A percentile compares a stretch with the other conserved stretches of the same genome.
phyloP scores from a whole-genome alignment of 192 early-diverging fungal genomes.

The Lobulomyces angularis region DNA sequence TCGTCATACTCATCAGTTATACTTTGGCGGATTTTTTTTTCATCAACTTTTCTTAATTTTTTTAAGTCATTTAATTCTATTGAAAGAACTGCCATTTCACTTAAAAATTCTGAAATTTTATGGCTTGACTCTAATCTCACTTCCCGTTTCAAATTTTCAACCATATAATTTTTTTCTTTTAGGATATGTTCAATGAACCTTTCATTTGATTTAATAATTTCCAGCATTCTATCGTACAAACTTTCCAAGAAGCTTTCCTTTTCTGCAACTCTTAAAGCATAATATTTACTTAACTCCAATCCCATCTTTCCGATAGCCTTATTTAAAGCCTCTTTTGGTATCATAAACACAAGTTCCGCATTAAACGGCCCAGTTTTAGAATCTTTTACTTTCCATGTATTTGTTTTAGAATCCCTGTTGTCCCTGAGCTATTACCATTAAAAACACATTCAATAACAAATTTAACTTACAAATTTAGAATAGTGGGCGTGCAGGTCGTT shows the following conservation, averaged over 20 bases:
- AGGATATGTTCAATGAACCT: conserved; percentile 18
- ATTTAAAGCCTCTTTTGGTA: too few species aligned
- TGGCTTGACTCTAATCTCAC: conserved; percentile 21
- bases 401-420: too few species aligned
- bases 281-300: too few species aligned
- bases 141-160: conserved; percentile 29
- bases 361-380: too few species aligned
- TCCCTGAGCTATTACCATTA: too few species aligned
- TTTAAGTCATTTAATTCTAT: conserved; percentile 32
- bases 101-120: conserved; percentile 17
- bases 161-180: conserved; percentile 31
- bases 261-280: conserved; percentile 10
- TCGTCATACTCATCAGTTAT: conserved; percentile 45
- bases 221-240: conserved; percentile 18
- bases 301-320: too few species aligned
- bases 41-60: conserved; percentile 29
- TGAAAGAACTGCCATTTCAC: conserved; percentile 25
- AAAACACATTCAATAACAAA: too few species aligned
- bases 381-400: too few species aligned
- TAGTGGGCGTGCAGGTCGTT: conserved; percentile 28
- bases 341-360: too few species aligned
- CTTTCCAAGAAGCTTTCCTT: conserved; percentile 30
- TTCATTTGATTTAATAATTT: conserved; percentile 28
- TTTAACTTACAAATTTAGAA: conserved; percentile 16
- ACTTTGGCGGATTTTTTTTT: conserved; percentile 26